Conservation (phyloP, 768 basidiomycete genomes). For the Lanmaoa pseudosensibilis region DNA sequence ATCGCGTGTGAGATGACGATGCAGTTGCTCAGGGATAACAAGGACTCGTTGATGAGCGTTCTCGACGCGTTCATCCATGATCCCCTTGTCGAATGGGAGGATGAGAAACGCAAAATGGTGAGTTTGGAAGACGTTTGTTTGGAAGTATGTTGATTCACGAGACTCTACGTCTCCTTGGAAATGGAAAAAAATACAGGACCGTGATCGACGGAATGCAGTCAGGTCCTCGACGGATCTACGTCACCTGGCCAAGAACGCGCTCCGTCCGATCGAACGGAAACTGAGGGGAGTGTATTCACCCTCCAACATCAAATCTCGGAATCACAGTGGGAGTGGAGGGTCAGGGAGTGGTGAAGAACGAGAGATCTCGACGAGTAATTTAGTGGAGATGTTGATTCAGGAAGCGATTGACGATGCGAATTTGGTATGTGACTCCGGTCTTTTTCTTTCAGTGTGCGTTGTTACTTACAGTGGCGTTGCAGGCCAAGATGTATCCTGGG, state of each 20-base stretch:
- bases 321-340: constrained; percentile 24
- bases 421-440: constrained; percentile 47
- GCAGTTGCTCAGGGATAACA: constrained; percentile 83
- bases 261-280: constrained; percentile 83
- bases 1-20: constrained; percentile 90
- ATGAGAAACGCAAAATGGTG: constrained; percentile 70
- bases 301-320: constrained; percentile 43
- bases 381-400: constrained; percentile 89
- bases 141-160: too few relatives aligned
- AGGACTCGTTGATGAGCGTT: constrained; percentile 91
- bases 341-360: constrained; percentile 31
- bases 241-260: constrained; percentile 68
- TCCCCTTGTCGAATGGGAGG: constrained; percentile 94
- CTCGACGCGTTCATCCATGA: constrained; percentile 97
- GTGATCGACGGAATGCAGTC: constrained; percentile 45
- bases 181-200: constrained; percentile 44
- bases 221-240: constrained; percentile 57
- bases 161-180: too few relatives aligned
- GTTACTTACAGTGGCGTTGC: constrained; percentile 10
- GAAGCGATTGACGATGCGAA: constrained; percentile 78
- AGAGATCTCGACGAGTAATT: constrained; percentile 72
- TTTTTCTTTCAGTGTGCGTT: not conserved
- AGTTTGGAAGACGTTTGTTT: constrained; percentile 3
- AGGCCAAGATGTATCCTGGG: constrained; percentile 90
- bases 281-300: constrained; percentile 68